Conservation (phyloP, 257 asterid species). For the Solanum lycopersicoides region DNA sequence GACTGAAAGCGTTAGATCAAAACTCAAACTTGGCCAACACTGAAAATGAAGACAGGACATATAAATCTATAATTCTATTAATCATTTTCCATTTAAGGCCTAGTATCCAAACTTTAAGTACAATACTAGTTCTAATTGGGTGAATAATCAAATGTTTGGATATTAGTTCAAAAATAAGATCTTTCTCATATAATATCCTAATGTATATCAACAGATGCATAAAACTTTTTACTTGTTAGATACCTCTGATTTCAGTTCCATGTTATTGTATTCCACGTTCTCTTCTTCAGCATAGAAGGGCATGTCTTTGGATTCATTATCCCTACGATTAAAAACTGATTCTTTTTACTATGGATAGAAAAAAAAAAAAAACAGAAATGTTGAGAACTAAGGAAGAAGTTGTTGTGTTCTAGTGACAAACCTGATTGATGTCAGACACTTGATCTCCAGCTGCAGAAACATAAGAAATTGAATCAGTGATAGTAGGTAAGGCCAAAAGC, state of each 20-base stretch:
- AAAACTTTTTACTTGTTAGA: constrained; percentile 16
- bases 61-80: not conserved
- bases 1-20: not conserved
- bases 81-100: not conserved
- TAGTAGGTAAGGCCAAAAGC: not conserved
- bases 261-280: constrained; percentile 12
- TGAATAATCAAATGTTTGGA: not conserved
- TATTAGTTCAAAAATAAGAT: not conserved
- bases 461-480: not conserved
- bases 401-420: not conserved
- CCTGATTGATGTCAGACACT: constrained; percentile 40
- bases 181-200: not conserved
- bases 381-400: not conserved
- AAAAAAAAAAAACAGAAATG: not conserved
- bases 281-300: constrained; percentile 9
- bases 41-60: not conserved
- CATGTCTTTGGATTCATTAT: constrained; percentile 17
- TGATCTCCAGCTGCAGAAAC: constrained; percentile 33
- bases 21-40: not conserved
- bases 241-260: constrained; percentile 14
- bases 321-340: constrained; percentile 9
- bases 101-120: not conserved
- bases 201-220: not conserved
- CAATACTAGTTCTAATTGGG: not conserved
- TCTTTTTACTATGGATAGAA: not conserved